phyloP scores from a whole-genome alignment of 1,284 basidiomycete species.

The Xanthoconium separans region DNA sequence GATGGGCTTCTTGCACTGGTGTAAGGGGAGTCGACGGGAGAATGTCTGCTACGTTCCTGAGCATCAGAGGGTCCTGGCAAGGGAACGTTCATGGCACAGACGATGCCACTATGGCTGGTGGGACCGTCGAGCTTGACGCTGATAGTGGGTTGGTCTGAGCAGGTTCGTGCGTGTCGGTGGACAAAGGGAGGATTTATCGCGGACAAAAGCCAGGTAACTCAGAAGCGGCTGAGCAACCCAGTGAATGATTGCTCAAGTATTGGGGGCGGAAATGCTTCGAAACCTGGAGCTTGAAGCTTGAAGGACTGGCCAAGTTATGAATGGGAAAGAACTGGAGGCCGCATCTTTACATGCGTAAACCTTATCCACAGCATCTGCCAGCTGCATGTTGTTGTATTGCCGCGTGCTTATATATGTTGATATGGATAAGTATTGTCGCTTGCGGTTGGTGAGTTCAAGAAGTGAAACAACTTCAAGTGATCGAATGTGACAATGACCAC shows the following conservation, averaged over 20 bases:
- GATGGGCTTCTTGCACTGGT: constrained; percentile 21
- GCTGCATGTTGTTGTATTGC: too few species aligned
- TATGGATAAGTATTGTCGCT: too few species aligned
- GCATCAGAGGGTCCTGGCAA: not conserved
- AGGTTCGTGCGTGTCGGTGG: constrained; percentile 1
- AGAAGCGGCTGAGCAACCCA: constrained; percentile 8
- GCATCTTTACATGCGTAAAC: too few species aligned
- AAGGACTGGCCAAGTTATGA: too few species aligned
- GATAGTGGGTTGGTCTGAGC: not conserved
- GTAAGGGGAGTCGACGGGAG: constrained; percentile 21
- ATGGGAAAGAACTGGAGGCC: too few species aligned
- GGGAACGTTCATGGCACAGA: constrained; percentile 23
- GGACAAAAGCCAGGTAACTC: constrained; percentile 2
- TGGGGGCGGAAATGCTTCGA: not conserved
- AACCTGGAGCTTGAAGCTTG: too few species aligned
- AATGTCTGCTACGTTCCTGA: constrained; percentile 2
- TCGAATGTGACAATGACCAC: too few species aligned
- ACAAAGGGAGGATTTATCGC: constrained; percentile 4
- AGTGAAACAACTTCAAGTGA: too few species aligned
- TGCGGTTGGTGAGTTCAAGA: too few species aligned
- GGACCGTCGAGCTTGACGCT: not conserved
- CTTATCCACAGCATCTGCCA: too few species aligned
- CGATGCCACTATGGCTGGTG: not conserved
- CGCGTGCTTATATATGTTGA: too few species aligned
- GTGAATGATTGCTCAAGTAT: not conserved